A percentile compares a stretch with the other conserved stretches of the same genome.
phyloP scores from a whole-genome alignment of 805 yeast species.

The Phaffomyces opuntiae region DNA sequence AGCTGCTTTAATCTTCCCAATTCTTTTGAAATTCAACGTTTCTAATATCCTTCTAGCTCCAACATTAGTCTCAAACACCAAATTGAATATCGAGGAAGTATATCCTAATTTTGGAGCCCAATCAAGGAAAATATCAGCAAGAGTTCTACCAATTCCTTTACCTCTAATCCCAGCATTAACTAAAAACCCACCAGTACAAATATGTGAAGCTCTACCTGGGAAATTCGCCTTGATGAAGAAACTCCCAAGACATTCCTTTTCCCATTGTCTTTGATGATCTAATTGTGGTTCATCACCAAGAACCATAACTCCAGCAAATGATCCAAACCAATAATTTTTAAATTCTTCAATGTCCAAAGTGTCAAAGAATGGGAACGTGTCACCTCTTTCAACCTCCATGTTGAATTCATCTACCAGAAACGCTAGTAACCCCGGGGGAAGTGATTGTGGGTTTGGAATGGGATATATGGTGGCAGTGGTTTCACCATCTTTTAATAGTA shows the following conservation, averaged over 20 bases:
- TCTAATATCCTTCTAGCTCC: slow-evolving; percentile 79
- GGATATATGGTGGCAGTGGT: slow-evolving; percentile 94
- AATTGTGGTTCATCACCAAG: slow-evolving; percentile 65
- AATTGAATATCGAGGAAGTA: slow-evolving; percentile 73
- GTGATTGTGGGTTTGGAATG: slow-evolving; percentile 51
- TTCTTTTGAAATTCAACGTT: slow-evolving; percentile 61
- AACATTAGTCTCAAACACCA: slow-evolving; percentile 83
- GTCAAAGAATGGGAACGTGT: slow-evolving; percentile 81
- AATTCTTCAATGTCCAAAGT: slow-evolving; percentile 71
- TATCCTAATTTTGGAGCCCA: slow-evolving; percentile 93
- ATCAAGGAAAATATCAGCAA: slow-evolving; percentile 75
- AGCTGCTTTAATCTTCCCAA: slow-evolving; percentile 81
- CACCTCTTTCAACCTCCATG: slow-evolving; percentile 86
- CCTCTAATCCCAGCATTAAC: slow-evolving; percentile 92
- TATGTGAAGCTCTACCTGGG: slow-evolving; percentile 89
- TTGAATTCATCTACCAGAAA: slow-evolving; percentile 89
- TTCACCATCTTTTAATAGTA: slow-evolving; percentile 77
- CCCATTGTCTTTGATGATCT: slow-evolving; percentile 68
- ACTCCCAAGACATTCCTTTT: slow-evolving; percentile 84
- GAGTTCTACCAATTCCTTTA: slow-evolving; percentile 81
- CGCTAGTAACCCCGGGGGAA: slow-evolving; percentile 73
- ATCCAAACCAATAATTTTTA: slow-evolving; percentile 80
- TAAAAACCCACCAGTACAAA: slow-evolving; percentile 82
- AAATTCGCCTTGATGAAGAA: slow-evolving; percentile 81
- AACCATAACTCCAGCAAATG: slow-evolving; percentile 69